Base-by-base conservation (phyloP, 192 early-diverging fungal genomes). In the Obelidium mucronatum region DNA sequence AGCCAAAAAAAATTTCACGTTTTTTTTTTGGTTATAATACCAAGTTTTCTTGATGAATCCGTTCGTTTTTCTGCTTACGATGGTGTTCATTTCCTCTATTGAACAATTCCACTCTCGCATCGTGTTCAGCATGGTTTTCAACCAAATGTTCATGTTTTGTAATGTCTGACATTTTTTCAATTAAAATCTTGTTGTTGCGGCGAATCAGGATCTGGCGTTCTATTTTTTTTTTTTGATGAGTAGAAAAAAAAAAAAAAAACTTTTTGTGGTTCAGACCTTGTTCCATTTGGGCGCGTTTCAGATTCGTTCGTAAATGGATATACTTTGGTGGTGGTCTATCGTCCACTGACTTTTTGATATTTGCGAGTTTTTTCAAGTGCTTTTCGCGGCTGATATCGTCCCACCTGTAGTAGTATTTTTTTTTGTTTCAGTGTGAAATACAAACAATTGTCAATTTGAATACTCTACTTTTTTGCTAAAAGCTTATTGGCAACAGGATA, bases 331-430 rank as follows among this genome's bases (percentile, higher is more conserved):
- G 63, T 31, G 63, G 35, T 39, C 39, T 65, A 39, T 65, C 39
- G 37, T 65, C 63, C 4, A 65, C 63, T 8, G 63, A 65, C 19
- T 65, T 65, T 24, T 65, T 40, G 19, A 65, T 39, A 22, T 34
- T 22, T 5, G 35, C 63, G 22, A 65, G 39, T 1, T 65, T 65
- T 31, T 31, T 22, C 63, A 65, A 24, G 36, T 65, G 39, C 1
- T 65, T 65, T 65, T 65, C 39, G 22, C 63, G 63, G 63, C 35
- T 65, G 24, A 65, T 65, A 40, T 65, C 63, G 37, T 65, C 63
- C 63, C 63, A 65, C 36, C 63, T 65, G 30, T 24, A 28, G 30
- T 15, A 52, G n/a, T n/a, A 52, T 13, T 52, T 15, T 52, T 52
- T n/a, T n/a, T n/a, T n/a, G n/a, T n/a, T n/a, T n/a, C n/a, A n/a